These are phyloP conservation scores for Endoconidiophora polonica DNA, from an alignment of 2,329 filamentous ascomycete species.

Conservation along the genomic window DNA sequence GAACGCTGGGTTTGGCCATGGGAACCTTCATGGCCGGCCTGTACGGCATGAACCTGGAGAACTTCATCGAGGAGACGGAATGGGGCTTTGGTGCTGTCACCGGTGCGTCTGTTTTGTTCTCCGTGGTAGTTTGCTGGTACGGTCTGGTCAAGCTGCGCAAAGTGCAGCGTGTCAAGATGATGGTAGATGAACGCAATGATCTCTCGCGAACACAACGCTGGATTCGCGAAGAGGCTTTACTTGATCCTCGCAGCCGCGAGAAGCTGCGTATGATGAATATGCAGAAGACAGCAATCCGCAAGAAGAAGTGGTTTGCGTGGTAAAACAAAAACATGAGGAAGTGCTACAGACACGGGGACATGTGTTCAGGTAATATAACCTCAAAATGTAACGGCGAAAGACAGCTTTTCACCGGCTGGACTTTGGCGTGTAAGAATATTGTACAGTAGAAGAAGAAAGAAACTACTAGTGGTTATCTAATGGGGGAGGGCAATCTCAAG, in stretches of 20 bases:
- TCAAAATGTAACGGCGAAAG: no score
- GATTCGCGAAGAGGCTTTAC: slow-evolving; percentile 31
- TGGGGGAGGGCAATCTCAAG: no score
- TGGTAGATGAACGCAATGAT: slow-evolving; percentile 25
- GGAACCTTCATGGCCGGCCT: slow-evolving; percentile 93
- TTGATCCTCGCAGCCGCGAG: slow-evolving; percentile 38
- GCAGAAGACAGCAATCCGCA: slow-evolving; percentile 25
- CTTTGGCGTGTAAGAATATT: slow-evolving; percentile 9
- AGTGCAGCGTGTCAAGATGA: slow-evolving; percentile 83
- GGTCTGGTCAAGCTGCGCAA: slow-evolving; percentile 69
- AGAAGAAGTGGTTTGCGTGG: slow-evolving; percentile 20
- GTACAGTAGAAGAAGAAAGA: slow-evolving; percentile 4
- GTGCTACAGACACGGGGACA: not conserved
- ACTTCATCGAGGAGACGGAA: slow-evolving; percentile 90
- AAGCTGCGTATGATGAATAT: slow-evolving; percentile 34
- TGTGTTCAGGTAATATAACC: not conserved
- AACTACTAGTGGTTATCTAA: no score
- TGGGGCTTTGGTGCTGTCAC: slow-evolving; percentile 71
- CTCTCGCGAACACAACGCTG: slow-evolving; percentile 25
- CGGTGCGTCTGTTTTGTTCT: slow-evolving; percentile 51
- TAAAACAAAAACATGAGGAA: not conserved
- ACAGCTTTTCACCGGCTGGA: not conserved
- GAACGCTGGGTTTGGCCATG: slow-evolving; percentile 82
- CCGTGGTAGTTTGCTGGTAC: slow-evolving; percentile 64
- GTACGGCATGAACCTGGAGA: slow-evolving; percentile 99